These are phyloP conservation scores for Phytophthora cactorum DNA, from an alignment of 352 stramenopile genomes.

Conservation along the genomic window DNA sequence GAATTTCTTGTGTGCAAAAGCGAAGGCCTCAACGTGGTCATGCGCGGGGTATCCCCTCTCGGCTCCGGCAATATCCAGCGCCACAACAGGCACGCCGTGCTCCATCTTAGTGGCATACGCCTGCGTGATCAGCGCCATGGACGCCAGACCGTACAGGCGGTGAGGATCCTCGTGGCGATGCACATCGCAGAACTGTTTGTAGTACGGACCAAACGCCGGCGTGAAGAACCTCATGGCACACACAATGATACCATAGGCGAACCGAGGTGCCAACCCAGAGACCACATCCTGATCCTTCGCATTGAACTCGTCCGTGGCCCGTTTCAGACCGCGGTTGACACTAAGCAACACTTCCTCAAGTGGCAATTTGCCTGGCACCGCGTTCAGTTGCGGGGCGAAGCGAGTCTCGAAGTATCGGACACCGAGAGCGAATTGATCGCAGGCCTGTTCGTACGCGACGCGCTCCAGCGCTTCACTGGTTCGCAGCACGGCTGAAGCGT, in stretches of 20 bases:
- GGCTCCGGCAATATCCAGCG: slow-evolving; percentile 85
- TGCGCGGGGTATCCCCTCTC: slow-evolving; percentile 82
- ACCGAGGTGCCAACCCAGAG: slow-evolving; percentile 60
- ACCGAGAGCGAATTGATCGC: slow-evolving; percentile 78
- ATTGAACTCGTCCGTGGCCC: slow-evolving; percentile 77
- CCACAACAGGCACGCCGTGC: slow-evolving; percentile 81
- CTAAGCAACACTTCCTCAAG: slow-evolving; percentile 78
- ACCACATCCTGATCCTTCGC: slow-evolving; percentile 53
- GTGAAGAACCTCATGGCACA: slow-evolving; percentile 92
- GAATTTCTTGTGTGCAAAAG: slow-evolving; percentile 89
- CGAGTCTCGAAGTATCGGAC: slow-evolving; percentile 89
- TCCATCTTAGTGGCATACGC: slow-evolving; percentile 73
- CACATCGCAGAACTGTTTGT: slow-evolving; percentile 83
- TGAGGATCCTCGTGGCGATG: slow-evolving; percentile 76
- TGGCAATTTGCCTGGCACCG: slow-evolving; percentile 61
- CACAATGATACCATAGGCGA: slow-evolving; percentile 89
- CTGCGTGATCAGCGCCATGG: slow-evolving; percentile 84
- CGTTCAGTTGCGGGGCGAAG: slow-evolving; percentile 87
- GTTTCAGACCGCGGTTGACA: slow-evolving; percentile 66
- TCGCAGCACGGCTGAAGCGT: slow-evolving; percentile 74
- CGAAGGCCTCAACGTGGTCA: slow-evolving; percentile 84
- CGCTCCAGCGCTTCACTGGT: slow-evolving; percentile 71
- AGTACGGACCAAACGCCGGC: slow-evolving; percentile 82
- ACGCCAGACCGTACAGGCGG: slow-evolving; percentile 82
- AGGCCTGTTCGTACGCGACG: slow-evolving; percentile 85